These are phyloP conservation scores for Geotrichum cucujoidarum DNA, from an alignment of 1,139 yeast species.

Conservation along the genomic window DNA sequence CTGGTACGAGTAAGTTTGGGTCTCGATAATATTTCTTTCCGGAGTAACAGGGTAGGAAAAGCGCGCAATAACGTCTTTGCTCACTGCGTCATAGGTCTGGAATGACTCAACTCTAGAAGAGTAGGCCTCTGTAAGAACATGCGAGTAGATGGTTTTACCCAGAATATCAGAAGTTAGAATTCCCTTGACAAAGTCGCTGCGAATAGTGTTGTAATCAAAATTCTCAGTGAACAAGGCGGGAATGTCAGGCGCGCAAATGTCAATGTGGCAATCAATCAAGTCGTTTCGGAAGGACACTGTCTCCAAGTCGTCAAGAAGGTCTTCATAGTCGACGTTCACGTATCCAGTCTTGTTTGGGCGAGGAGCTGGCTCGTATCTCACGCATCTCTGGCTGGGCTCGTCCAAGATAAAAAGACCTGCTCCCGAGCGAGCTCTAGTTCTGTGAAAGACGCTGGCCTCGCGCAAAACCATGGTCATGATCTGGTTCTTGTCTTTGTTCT, in stretches of 20 bases:
- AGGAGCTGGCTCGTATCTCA: conserved; percentile 63
- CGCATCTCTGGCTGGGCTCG: conserved; percentile 64
- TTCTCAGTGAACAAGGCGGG: conserved; percentile 95
- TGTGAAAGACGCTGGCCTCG: conserved; percentile 79
- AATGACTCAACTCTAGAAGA: conserved; percentile 93
- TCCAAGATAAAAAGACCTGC: conserved; percentile 85
- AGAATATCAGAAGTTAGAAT: conserved; percentile 84
- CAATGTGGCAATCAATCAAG: conserved; percentile 92
- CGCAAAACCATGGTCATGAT: conserved; percentile 91
- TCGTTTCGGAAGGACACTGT: conserved; percentile 82
- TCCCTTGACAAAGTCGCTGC: conserved; percentile 86
- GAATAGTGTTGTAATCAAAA: conserved; percentile 82
- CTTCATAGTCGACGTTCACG: conserved; percentile 64
- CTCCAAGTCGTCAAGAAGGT: conserved; percentile 70
- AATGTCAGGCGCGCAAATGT: conserved; percentile 89
- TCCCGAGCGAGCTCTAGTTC: conserved; percentile 61
- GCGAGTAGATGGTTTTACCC: conserved; percentile 86
- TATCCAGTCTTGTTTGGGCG: conserved; percentile 17
- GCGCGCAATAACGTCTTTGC: conserved; percentile 86
- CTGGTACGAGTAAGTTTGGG: conserved; percentile 72
- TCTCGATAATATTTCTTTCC: conserved; percentile 68
- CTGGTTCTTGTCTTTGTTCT: conserved; percentile 70
- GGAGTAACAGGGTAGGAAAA: conserved; percentile 92
- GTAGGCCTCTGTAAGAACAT: conserved; percentile 67
- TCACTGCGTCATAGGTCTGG: conserved; percentile 85